Conservation (phyloP, 257 asterid species). For the Solanum rostratum region DNA sequence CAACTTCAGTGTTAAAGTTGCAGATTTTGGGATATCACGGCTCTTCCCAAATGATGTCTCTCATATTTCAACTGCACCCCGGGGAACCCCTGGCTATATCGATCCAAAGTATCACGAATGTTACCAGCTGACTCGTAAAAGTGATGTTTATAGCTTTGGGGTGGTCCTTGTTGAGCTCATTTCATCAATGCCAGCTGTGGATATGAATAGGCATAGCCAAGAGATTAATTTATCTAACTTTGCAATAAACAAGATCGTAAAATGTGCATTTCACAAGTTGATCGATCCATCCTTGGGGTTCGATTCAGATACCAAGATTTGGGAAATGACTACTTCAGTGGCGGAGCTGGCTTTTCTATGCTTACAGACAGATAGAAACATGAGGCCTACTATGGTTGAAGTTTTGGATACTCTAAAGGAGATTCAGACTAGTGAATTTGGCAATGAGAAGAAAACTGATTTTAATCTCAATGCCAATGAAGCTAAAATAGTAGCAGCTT, state of each 20-base stretch:
- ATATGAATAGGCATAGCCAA: background rate
- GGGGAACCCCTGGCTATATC: background rate
- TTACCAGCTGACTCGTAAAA: background rate
- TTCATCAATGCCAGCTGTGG: background rate
- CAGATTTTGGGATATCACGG: constrained; percentile 1
- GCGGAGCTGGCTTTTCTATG: background rate
- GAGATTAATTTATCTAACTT: background rate
- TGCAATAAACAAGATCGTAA: background rate
- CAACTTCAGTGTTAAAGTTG: background rate
- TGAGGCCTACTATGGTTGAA: background rate
- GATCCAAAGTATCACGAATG: background rate
- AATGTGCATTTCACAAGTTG: background rate
- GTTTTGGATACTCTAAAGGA: background rate
- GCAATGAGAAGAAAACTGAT: background rate
- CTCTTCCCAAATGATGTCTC: background rate
- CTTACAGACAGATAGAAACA: background rate
- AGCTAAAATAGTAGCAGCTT: background rate
- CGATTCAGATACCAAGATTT: background rate
- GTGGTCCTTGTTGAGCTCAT: background rate
- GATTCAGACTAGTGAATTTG: background rate
- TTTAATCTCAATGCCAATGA: background rate
- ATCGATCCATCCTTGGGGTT: background rate
- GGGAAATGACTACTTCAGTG: background rate
- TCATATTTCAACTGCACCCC: constrained; percentile 1
- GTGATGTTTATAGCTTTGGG: background rate